phyloP scores from a whole-genome alignment of 352 stramenopile species.

The Globisporangium camurandrum region DNA sequence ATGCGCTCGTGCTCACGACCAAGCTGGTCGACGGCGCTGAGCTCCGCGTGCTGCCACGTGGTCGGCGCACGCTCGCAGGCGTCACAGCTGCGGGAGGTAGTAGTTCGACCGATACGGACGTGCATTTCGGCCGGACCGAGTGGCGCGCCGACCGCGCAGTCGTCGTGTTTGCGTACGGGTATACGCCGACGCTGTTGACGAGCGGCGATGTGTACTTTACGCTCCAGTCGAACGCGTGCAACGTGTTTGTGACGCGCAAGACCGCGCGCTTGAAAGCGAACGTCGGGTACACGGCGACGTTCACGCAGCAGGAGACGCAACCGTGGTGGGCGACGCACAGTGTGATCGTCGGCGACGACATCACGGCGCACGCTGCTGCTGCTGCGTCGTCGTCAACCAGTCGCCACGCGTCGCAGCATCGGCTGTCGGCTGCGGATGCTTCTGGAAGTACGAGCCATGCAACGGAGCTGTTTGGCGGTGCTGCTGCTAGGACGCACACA shows the following conservation, averaged over 20 bases:
- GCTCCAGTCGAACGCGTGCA: slow-evolving; percentile 78
- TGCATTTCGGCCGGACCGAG: slow-evolving; percentile 16
- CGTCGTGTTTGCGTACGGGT: slow-evolving; percentile 79
- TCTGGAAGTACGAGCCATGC: background rate
- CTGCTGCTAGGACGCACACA: slow-evolving; percentile 2
- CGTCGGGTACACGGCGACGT: slow-evolving; percentile 73
- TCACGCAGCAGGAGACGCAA: slow-evolving; percentile 76
- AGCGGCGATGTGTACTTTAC: slow-evolving; percentile 81
- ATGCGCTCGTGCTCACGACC: slow-evolving; percentile 62
- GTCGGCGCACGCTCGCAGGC: slow-evolving; percentile 41
- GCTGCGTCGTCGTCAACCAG: background rate
- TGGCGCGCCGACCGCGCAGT: slow-evolving; percentile 64
- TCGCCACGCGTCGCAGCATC: background rate
- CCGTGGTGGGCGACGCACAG: slow-evolving; percentile 78
- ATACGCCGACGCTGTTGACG: slow-evolving; percentile 77
- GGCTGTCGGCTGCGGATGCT: background rate
- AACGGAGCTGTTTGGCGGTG: slow-evolving; percentile 11
- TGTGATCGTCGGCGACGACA: slow-evolving; percentile 74
- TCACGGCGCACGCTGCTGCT: slow-evolving; percentile 33
- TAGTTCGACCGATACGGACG: background rate
- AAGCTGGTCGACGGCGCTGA: slow-evolving; percentile 71
- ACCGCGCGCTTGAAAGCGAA: slow-evolving; percentile 66
- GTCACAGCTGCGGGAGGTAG: slow-evolving; percentile 20
- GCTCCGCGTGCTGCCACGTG: slow-evolving; percentile 54
- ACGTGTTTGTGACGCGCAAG: slow-evolving; percentile 73